Evolutionary conservation across 768 basidiomycete genomes (phyloP).

Genomic region (Mycena amicta): DNA sequence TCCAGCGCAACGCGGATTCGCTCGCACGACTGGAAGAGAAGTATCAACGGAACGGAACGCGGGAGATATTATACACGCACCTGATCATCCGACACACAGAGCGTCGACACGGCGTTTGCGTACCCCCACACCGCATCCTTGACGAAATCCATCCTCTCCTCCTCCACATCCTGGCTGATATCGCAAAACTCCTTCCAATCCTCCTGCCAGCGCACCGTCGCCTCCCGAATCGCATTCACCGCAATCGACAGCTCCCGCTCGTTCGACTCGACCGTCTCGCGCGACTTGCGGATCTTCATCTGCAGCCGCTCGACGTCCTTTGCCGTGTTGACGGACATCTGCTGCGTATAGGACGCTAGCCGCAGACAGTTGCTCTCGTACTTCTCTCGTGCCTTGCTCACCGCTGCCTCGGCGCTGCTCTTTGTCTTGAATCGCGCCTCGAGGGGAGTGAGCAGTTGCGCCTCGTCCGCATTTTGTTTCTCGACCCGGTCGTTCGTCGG

Average conservation of each 20-base stretch:
- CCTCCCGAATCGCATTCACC: conserved; percentile 74
- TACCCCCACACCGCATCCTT: conserved; percentile 95
- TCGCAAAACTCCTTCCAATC: conserved; percentile 96
- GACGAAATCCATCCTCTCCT: conserved; percentile 87
- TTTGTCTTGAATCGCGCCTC: conserved; percentile 91
- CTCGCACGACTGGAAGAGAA: conserved; percentile 76
- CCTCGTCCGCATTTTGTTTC: conserved; percentile 71
- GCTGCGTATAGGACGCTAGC: conserved; percentile 92
- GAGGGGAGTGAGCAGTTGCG: conserved; percentile 67
- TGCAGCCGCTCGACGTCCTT: conserved; percentile 89
- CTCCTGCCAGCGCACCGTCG: conserved; percentile 81
- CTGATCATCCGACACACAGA: conserved; percentile 94
- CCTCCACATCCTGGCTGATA: conserved; percentile 90
- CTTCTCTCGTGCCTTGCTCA: conserved; percentile 86
- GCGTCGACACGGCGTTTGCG: conserved; percentile 90
- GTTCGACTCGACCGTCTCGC: conserved; percentile 85
- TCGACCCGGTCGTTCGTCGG: conserved; percentile 58
- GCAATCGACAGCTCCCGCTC: conserved; percentile 89
- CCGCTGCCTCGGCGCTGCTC: conserved; percentile 80
- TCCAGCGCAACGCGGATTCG: conserved; percentile 83
- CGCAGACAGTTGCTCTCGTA: conserved; percentile 90
- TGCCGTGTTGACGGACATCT: conserved; percentile 86
- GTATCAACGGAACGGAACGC: conserved; percentile 1
- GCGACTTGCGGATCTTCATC: conserved; percentile 80
- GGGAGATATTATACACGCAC: conserved; percentile 45